Evolutionary conservation across 2,329 filamentous ascomycete genomes (phyloP), one percentile per base, ranked within the genome.

Genomic region (Rasamsonia emersonii): DNA sequence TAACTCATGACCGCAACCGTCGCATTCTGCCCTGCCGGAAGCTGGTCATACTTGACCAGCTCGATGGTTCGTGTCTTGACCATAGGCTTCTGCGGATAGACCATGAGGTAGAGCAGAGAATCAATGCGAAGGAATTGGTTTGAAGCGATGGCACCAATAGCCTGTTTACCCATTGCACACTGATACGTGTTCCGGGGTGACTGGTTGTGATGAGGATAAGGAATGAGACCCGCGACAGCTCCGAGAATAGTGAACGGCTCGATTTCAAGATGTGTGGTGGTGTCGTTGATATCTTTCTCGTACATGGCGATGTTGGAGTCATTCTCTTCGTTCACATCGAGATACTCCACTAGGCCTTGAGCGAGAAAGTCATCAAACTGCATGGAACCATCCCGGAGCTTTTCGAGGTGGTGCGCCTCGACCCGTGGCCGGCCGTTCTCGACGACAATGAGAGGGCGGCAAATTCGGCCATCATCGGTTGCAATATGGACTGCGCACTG

Each of bases 91-190:
- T 98, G 93, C 5, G 91, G 91, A 52, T 98, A 98, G 3, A 98
- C 91, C 66, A 98, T 84, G 1, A 94, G 83, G 55, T 95, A 96
- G 5, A 98, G 75, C 10, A 98, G 70, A 0, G 89, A 96, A 52
- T 98, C 91, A 56, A 98, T 95, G 35, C 91, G 80, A 49, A 89
- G 84, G 64, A 95, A 94, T 58, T 98, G 91, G 54, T 98, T 98
- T 54, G 94, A 93, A 10, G 89, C 91, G 54, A 98, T 96, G 19
- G 89, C 88, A 19, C 91, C 91, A 56, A 98, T 96, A 23, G 91
- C 91, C 82, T 98, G 91, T 65, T 98, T 98, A 74, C 91, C 91
- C 91, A 98, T 98, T 63, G 91, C 91, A 64, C 89, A 95, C 70
- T 96, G 89, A 53, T 98, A 98, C 0, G 91, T 98, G 56, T 98